Conservation (phyloP, 2,329 filamentous ascomycete genomes). For the Colletotrichum sp. region DNA sequence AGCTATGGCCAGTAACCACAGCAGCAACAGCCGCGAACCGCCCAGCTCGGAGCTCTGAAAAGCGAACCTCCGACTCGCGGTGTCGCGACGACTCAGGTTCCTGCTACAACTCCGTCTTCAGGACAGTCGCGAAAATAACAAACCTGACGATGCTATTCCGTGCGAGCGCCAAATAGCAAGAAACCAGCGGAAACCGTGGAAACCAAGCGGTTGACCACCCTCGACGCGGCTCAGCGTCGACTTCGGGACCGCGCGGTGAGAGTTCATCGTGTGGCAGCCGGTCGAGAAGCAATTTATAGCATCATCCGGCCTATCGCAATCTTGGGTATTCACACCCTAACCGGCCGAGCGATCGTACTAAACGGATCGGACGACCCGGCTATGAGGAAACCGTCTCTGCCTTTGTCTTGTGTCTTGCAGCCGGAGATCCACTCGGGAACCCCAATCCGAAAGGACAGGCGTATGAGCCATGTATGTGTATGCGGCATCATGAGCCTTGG, state of each 20-base stretch:
- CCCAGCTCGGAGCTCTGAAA: background rate
- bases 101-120: background rate
- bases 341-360: slow-evolving; percentile 4
- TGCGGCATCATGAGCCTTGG: background rate
- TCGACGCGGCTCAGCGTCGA: background rate
- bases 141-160: background rate
- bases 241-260: background rate
- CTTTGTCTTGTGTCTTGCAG: background rate
- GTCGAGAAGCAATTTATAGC: slow-evolving; percentile 10
- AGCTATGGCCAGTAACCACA: slow-evolving; percentile 2
- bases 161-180: background rate
- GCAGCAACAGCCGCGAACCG: background rate
- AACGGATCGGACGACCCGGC: background rate
- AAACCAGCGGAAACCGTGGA: background rate
- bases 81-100: background rate
- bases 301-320: background rate
- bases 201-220: background rate
- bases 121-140: background rate
- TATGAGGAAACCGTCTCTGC: background rate
- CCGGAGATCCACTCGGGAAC: background rate
- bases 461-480: background rate
- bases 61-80: background rate
- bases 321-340: background rate
- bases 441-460: background rate
- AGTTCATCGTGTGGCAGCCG: slow-evolving; percentile 4